Evolutionary conservation across 192 early-diverging fungal genomes (phyloP).

Genomic region (Phycomyces blakesleeanus): DNA sequence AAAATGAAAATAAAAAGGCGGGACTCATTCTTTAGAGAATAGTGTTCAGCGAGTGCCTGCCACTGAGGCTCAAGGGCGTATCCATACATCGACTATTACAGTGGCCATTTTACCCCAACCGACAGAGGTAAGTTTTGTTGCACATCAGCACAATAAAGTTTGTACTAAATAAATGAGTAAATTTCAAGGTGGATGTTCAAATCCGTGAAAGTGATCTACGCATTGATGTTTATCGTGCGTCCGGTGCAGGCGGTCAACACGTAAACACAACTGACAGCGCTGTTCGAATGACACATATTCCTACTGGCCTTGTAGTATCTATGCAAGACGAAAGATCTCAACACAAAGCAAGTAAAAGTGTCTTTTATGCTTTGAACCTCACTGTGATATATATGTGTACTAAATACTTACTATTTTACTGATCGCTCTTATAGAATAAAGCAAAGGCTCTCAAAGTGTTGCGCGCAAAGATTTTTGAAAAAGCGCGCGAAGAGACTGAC

Average conservation of each 20-base stretch:
- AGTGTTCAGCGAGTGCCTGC: conserved; percentile 79
- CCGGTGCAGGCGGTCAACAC: conserved; percentile 87
- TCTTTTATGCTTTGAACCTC: neutral
- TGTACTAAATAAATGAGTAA: no score
- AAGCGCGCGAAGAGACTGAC: conserved; percentile 57
- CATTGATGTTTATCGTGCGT: conserved; percentile 71
- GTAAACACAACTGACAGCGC: conserved; percentile 96
- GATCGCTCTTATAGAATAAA: no score
- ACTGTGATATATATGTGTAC: neutral
- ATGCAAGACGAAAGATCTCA: conserved; percentile 95
- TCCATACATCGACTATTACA: conserved; percentile 75
- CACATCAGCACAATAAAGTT: neutral
- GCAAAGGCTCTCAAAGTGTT: conserved; percentile 84
- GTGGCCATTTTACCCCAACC: conserved; percentile 78
- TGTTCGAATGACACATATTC: conserved; percentile 88
- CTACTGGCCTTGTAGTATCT: conserved; percentile 81
- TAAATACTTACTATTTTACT: neutral
- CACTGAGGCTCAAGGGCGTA: conserved; percentile 72
- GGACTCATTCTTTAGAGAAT: neutral
- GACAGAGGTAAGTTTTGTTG: conserved; percentile 44
- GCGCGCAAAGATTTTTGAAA: conserved; percentile 71
- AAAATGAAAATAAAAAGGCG: neutral
- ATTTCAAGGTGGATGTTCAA: conserved; percentile 53
- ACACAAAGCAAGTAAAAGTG: conserved; percentile 46
- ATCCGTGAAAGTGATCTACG: conserved; percentile 64